Base-by-base conservation (phyloP, 345 rosid species). In the Trapa incisa region DNA sequence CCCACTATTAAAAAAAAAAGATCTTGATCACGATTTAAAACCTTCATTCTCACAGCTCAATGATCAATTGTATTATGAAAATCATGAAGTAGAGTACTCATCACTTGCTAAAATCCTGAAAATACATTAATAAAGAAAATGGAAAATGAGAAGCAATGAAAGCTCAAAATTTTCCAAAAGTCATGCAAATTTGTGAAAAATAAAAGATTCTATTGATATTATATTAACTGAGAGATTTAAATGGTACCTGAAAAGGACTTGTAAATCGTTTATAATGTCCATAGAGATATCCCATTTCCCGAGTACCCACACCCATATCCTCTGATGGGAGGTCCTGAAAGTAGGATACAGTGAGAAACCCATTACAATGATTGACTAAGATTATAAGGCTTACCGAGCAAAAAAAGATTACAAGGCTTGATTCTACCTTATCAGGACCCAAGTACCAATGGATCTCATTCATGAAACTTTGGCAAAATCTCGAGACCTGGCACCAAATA, bases 401-500 rank as follows among this genome's bases (percentile, higher is more conserved):
- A 22, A 22, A 22, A 43, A 71, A 29, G 68, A 54, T 65, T 37
- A 39, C 11, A 62, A 61, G 36, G n/a, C 41, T 54, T 65, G 60
- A 29, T 61, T n/a, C 78, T 76, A 86, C 99, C 89, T 89, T 91
- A 77, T 94, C 97, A 37, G 91, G 91, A 73, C 91, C 95, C 78
- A 94, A 79, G 75, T 91, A 94, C 75, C 96, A 80, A 76, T 85
- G 86, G 76, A 89, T 81, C 87, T 94, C 96, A 79, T 77, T 87
- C 96, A 94, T 87, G 84, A 89, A 89, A 85, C 99, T 94, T 82
- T 94, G 99, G 85, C 99, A 94, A 81, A 94, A 94, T 74, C 83
- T 88, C 99, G 91, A 91, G 70, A 94, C 79, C 99, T 94, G 91
- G 91, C 74, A 83, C 68, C 50, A 71, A 71, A 71, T 62, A 68